Evolutionary conservation across 1,284 basidiomycete genomes (phyloP), one percentile per base, ranked within the genome.

Genomic region (Austroboletus novae-zelandiae): DNA sequence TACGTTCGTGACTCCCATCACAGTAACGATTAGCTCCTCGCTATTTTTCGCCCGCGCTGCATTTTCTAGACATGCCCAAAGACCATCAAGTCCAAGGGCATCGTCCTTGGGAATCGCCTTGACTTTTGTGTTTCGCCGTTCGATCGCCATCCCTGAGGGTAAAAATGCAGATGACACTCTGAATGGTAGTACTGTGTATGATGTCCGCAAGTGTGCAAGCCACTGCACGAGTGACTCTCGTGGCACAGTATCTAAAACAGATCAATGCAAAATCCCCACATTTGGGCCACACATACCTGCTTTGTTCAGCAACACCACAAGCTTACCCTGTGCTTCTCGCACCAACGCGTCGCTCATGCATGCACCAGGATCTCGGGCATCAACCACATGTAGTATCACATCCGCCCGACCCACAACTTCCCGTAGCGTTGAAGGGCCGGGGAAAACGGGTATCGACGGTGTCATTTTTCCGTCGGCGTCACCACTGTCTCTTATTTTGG

Each of bases 261-360:
- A 54, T 52, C 42, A 46, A 36, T 49, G 9, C 17, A 37, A 44
- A 20, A 40, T 25, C 14, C 48, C 32, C 49, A 14, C 47, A 25
- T 39, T 44, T 47, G 43, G 40, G 57, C 47, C 27, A 27, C 37
- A 74, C 84, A 52, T 61, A 90, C 91, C 92, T 57, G 89, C 87
- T 75, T 97, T 97, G 71, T 90, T 96, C 46, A 97, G 66, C 11
- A 96, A 76, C 14, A 94, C 71, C 18, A 88, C 64, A n/a, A 89
- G 61, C 66, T 81, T 84, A 36, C 68, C 69, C 36, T 68, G 55
- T 15, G 71, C 60, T 73, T 76, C 47, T 47, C 57, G 56, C 30
- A 47, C 23, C 39, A 70, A 50, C 10, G 40, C 53, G 8, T 66
- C 57, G 15, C 68, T 69, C n/a, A 66, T 57, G 8, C 65, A 54